Conservation (phyloP, 2,329 filamentous ascomycete species). For the Conoideocrella luteorostrata region DNA sequence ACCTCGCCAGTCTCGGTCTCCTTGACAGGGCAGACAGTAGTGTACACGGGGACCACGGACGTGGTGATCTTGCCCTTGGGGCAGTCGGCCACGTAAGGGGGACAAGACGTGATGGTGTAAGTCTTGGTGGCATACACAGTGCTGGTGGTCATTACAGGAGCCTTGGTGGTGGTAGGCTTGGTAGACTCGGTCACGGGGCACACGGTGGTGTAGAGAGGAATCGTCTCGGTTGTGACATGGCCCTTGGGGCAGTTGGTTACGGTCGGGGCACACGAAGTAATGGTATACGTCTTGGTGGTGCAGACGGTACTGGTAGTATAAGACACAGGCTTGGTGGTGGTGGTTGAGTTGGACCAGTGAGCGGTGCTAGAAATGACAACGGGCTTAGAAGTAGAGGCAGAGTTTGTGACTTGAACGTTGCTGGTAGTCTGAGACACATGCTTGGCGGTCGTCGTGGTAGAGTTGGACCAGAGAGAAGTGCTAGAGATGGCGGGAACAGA, state of each 20-base stretch:
- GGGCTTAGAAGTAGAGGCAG: neutral
- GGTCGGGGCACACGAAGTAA: slow-evolving; percentile 46
- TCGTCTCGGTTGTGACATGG: slow-evolving; percentile 25
- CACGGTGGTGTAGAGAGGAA: slow-evolving; percentile 29
- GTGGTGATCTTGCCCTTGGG: slow-evolving; percentile 15
- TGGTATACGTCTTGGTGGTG: slow-evolving; percentile 45
- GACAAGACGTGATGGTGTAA: slow-evolving; percentile 46
- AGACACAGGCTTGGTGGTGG: neutral
- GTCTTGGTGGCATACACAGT: slow-evolving; percentile 29
- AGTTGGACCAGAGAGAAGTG: neutral
- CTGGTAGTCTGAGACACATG: neutral
- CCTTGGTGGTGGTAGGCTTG: slow-evolving; percentile 9
- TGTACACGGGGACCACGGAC: slow-evolving; percentile 6
- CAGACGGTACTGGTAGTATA: slow-evolving; percentile 35
- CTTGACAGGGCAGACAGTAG: slow-evolving; percentile 4
- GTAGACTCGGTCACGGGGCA: slow-evolving; percentile 24
- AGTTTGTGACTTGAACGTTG: neutral
- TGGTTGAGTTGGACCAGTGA: slow-evolving; percentile 13
- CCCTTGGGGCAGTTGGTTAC: slow-evolving; percentile 42
- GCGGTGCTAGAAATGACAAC: neutral
- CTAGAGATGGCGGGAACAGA: neutral
- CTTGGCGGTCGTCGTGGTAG: slow-evolving; percentile 3
- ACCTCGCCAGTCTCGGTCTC: slow-evolving; percentile 5
- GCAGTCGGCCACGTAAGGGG: slow-evolving; percentile 31
- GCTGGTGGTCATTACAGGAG: slow-evolving; percentile 6